Evolutionary conservation across 2,329 filamentous ascomycete genomes (phyloP), one percentile per base, ranked within the genome.

Genomic region (Fusarium algeriense): DNA sequence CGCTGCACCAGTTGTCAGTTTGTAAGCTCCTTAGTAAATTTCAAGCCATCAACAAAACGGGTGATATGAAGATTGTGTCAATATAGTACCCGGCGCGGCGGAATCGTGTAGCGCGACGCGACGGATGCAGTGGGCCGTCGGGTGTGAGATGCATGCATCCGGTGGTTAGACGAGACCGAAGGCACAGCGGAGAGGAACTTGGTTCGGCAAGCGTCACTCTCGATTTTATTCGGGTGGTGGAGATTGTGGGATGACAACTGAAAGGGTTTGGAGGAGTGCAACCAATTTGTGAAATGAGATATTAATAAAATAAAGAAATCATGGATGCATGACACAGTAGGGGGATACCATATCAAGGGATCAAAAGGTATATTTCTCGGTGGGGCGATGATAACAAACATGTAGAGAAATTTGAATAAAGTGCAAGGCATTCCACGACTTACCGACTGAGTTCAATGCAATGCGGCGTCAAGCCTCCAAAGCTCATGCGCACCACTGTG

Each of bases 41-140:
- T 11, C 45, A 48, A 53, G 52, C 54, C 50, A 69, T 58, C 52
- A 52, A 62, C 49, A 26, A 46, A 58, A 63, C 44, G 59, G 54
- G 56, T 43, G 35, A 48, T 50, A 52, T 62, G 45, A 61, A 60
- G 53, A 64, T 53, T 49, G 53, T 60, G 59, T 32, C 45, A 46
- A 67, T 63, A 68, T 65, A 71, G 64, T 64, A 65, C 61, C 74
- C 73, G 48, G 64, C 61, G 56, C 55, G 67, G 67, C 74, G 73
- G 75, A 71, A 75, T 64, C 64, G 72, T 77, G 75, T 76, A 75
- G 73, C 75, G 75, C 73, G 75, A 76, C 72, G 75, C 67, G 73
- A 74, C 64, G 65, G 61, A 72, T 60, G 45, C 45, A 48, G 73
- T 76, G 75, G 75, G 73, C 71, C 75, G 53, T 64, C 63, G 65